Conservation (phyloP, 2,329 filamentous ascomycete genomes). For the Samsoniella hepiali region DNA sequence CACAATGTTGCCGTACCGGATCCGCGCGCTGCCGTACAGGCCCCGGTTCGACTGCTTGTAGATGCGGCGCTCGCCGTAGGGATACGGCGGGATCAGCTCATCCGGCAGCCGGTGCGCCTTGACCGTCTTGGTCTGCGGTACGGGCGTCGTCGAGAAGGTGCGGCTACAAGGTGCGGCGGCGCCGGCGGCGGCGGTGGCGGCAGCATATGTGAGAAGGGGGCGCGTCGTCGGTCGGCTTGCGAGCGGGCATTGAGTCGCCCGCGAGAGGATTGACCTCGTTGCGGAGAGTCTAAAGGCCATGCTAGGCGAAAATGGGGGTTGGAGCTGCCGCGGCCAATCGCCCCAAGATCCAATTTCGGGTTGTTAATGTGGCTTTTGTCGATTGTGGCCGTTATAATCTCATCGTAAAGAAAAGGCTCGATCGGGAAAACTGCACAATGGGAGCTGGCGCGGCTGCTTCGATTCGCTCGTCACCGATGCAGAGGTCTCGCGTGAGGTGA, state of each 20-base stretch:
- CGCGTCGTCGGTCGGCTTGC: background rate
- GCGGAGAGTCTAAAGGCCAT: slow-evolving; percentile 16
- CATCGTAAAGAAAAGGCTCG: background rate
- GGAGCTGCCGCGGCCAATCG: background rate
- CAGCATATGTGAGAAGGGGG: slow-evolving; percentile 7
- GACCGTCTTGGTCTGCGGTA: slow-evolving; percentile 39
- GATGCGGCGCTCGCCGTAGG: slow-evolving; percentile 64
- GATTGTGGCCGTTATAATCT: background rate
- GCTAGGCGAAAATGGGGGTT: background rate
- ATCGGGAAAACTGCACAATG: background rate
- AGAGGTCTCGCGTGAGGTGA: background rate
- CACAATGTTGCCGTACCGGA: slow-evolving; percentile 78
- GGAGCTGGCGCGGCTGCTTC: background rate
- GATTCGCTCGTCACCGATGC: background rate
- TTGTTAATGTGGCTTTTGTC: background rate
- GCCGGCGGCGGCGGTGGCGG: slow-evolving; percentile 6
- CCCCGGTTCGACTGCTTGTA: slow-evolving; percentile 81
- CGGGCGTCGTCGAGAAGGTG: slow-evolving; percentile 38
- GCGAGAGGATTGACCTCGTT: slow-evolving; percentile 15
- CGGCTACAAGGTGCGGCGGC: slow-evolving; percentile 17
- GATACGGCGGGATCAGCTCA: slow-evolving; percentile 62
- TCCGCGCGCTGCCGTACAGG: slow-evolving; percentile 66
- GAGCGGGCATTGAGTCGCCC: slow-evolving; percentile 6
- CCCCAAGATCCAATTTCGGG: background rate
- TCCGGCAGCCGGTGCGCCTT: slow-evolving; percentile 43